These are phyloP conservation scores for Ammopiptanthus mongolicus DNA, from an alignment of 306 rosid genomes.

Conservation along the genomic window DNA sequence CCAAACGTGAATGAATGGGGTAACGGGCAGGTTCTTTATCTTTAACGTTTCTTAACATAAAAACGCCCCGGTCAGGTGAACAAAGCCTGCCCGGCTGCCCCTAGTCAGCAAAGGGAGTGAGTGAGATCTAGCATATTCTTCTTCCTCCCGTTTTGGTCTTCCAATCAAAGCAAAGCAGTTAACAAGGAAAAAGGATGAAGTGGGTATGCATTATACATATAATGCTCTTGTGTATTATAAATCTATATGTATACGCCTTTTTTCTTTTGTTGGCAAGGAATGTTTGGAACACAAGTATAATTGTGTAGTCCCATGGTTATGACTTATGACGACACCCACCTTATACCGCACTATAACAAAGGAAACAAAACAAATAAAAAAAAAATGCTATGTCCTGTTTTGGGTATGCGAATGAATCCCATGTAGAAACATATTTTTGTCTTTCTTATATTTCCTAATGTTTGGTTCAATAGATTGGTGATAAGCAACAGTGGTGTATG, in stretches of 20 bases:
- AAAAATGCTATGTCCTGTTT: neutral
- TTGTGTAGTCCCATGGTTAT: neutral
- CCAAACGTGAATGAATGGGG: constrained; percentile 34
- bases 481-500: constrained; percentile 21
- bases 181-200: constrained; percentile 70
- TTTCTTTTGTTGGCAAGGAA: constrained; percentile 54
- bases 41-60: constrained; percentile 38
- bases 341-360: neutral
- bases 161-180: constrained; percentile 62
- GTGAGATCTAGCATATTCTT: constrained; percentile 33
- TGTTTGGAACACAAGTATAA: constrained; percentile 57
- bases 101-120: constrained; percentile 74
- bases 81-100: constrained; percentile 88
- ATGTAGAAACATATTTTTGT: constrained; percentile 14
- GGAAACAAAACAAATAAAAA: neutral
- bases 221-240: constrained; percentile 20
- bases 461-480: neutral
- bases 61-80: constrained; percentile 48
- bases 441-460: constrained; percentile 11
- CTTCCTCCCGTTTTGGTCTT: constrained; percentile 54
- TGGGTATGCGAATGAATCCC: constrained; percentile 21
- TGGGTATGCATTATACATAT: neutral
- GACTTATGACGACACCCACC: constrained; percentile 5
- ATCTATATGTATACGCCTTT: constrained; percentile 6
- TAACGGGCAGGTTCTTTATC: constrained; percentile 69